Evolutionary conservation across 257 asterid genomes (phyloP), one percentile per base, ranked within the genome.

Genomic region (Petrea volubilis): DNA sequence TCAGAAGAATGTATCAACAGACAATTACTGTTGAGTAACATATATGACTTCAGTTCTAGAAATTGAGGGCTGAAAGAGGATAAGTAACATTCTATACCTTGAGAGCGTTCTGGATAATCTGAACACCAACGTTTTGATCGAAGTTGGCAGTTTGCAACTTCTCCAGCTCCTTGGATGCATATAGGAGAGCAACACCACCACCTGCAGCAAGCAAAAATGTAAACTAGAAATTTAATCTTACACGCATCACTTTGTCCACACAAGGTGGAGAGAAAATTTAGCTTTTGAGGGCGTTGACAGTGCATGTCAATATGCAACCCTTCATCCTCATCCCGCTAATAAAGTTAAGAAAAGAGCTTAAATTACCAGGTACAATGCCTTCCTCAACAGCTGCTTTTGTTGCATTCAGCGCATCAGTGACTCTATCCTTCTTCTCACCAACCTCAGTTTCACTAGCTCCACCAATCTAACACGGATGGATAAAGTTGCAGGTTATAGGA

Each of bases 331-430:
- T n/a, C n/a, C n/a, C n/a, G n/a, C n/a, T n/a, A n/a, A n/a, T n/a
- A n/a, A n/a, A n/a, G n/a, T n/a, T n/a, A n/a, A n/a, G n/a, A n/a
- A n/a, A n/a, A n/a, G n/a, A n/a, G n/a, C 3, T 0, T n/a, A 29
- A 14, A 41, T 24, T 53, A 86, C 97, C 97, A 40, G 97, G 92
- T 8, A 91, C 90, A 64, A 95, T 94, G 74, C 98, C 99, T 85
- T 94, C 98, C 70, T 91, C 99, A 12, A 94, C 97, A 12, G 97
- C 99, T 33, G 99, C 99, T 81, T 91, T 94, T 1, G 99, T 94
- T 64, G 99, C 97, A 74, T 94, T 94, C 60, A 94, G 64, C 66
- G 99, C 99, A 71, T 95, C 99, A 0, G 94, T 92, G 24, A 95
- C 99, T 56, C 99, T 83, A 29, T 94, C 99, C 73, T 94, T 94